Conservation (phyloP, 805 yeast genomes). For the Saccharomyces eubayanus region DNA sequence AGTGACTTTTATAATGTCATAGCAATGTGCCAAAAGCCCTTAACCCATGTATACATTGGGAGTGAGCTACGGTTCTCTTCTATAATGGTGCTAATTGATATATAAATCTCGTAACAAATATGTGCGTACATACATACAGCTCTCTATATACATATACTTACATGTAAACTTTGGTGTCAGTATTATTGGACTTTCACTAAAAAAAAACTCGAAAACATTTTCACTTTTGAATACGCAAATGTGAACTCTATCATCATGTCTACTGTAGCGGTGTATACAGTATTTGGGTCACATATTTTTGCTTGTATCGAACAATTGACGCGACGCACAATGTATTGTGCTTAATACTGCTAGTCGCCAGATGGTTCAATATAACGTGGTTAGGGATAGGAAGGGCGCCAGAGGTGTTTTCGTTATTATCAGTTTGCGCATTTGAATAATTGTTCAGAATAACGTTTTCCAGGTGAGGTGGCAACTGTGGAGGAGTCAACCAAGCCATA, state of each 20-base stretch:
- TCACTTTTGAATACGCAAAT: background rate
- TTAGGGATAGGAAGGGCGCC: conserved; percentile 91
- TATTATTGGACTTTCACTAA: background rate
- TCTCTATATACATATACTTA: background rate
- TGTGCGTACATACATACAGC: background rate
- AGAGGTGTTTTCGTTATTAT: conserved; percentile 55
- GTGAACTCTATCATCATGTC: background rate
- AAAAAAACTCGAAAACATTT: background rate
- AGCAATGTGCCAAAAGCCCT: background rate
- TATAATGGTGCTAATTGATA: background rate
- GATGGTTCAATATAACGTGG: conserved; percentile 86
- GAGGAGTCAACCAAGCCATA: conserved; percentile 73
- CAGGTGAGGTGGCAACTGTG: conserved; percentile 92
- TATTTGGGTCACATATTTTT: conserved; percentile 86
- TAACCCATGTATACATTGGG: too few species aligned
- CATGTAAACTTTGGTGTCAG: background rate
- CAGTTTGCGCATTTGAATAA: conserved; percentile 34
- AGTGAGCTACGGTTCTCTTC: background rate
- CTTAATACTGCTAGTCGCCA: conserved; percentile 92
- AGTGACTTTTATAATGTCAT: background rate
- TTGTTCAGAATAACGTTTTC: conserved; percentile 88
- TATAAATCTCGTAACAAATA: background rate
- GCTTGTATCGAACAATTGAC: conserved; percentile 76
- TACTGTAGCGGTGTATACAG: conserved; percentile 62
- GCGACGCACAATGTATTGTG: conserved; percentile 93